phyloP scores from a whole-genome alignment of 345 rosid genomes.

The Litchi chinensis region DNA sequence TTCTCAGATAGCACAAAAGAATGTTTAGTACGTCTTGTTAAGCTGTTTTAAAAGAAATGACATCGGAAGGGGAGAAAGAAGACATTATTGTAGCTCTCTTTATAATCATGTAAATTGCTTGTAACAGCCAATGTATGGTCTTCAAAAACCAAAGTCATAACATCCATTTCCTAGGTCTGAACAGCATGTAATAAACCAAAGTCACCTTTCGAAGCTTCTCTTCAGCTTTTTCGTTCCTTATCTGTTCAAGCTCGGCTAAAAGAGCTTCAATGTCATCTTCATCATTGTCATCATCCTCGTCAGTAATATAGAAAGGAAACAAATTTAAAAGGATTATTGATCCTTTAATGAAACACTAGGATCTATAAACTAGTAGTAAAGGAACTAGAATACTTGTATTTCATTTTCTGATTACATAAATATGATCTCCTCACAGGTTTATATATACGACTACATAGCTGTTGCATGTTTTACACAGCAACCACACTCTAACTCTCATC shows the following conservation, averaged over 20 bases:
- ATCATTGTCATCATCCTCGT: conserved; percentile 59
- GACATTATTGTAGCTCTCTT: not conserved
- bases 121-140: not conserved
- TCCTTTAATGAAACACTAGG: no score
- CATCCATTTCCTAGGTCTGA: not conserved
- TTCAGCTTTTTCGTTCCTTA: conserved; percentile 92
- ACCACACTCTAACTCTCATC: no score
- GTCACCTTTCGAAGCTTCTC: conserved; percentile 82
- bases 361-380: no score
- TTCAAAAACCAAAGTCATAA: not conserved
- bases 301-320: conserved; percentile 32
- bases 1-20: not conserved
- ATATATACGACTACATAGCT: no score
- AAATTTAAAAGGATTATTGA: not conserved
- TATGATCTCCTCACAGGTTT: no score
- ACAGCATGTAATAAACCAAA: not conserved
- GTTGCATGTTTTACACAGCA: no score
- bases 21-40: not conserved
- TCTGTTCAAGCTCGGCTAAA: conserved; percentile 92
- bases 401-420: no score
- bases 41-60: not conserved
- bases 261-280: conserved; percentile 92
- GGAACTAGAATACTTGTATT: no score
- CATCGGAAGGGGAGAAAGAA: not conserved
- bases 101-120: not conserved